phyloP scores from a whole-genome alignment of 495 filamentous ascomycete species.

The Jackrogersella multiformis region DNA sequence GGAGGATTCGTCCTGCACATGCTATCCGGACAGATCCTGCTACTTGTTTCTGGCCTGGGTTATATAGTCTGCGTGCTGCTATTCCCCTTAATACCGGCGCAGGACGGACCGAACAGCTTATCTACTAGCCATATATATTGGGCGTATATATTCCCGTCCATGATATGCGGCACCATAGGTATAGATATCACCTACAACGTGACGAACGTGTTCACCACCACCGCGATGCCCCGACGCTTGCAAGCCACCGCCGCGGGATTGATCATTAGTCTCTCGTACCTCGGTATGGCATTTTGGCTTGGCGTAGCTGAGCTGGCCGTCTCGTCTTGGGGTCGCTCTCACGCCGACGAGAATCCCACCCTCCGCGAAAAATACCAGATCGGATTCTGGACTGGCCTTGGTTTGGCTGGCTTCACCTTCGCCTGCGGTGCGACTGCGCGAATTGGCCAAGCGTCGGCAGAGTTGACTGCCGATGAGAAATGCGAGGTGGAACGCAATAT shows the following conservation, averaged over 20 bases:
- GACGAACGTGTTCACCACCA: slow-evolving; percentile 86
- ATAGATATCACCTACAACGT: slow-evolving; percentile 88
- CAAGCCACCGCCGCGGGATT: slow-evolving; percentile 81
- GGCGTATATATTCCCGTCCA: slow-evolving; percentile 80
- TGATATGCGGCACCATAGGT: slow-evolving; percentile 82
- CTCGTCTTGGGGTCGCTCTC: slow-evolving; percentile 53
- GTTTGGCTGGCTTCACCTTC: slow-evolving; percentile 63
- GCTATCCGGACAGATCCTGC: slow-evolving; percentile 73
- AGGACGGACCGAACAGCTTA: slow-evolving; percentile 62
- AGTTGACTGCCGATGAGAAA: slow-evolving; percentile 74
- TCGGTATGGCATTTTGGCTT: slow-evolving; percentile 86
- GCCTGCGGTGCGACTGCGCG: slow-evolving; percentile 69
- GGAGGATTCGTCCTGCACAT: slow-evolving; percentile 83
- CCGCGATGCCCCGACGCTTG: slow-evolving; percentile 69
- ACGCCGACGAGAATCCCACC: slow-evolving; percentile 54
- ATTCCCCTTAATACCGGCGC: slow-evolving; percentile 73
- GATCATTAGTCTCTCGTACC: slow-evolving; percentile 65
- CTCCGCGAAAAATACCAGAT: slow-evolving; percentile 64
- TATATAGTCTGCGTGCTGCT: slow-evolving; percentile 72
- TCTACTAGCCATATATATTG: slow-evolving; percentile 57
- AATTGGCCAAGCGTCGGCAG: slow-evolving; percentile 72
- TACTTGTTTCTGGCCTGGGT: slow-evolving; percentile 72
- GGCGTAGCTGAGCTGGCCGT: slow-evolving; percentile 76
- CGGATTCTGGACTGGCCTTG: slow-evolving; percentile 75
- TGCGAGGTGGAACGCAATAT: slow-evolving; percentile 20